Conservation (phyloP, 441 rosid species). For the Francoa sonchifolia region DNA sequence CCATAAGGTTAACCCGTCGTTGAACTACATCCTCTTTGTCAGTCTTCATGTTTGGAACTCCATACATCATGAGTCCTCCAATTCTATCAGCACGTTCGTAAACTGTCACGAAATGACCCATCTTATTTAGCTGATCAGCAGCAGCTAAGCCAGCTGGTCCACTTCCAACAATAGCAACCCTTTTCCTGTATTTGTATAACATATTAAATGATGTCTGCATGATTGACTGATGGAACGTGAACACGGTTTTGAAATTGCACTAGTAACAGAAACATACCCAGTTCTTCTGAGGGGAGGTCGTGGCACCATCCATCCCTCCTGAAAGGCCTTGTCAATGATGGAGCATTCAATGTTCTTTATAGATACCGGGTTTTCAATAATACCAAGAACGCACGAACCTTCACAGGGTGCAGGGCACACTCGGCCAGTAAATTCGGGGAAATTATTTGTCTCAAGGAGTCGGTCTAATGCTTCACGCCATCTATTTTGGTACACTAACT, state of each 20-base stretch:
- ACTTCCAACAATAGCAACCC: constrained; percentile 81
- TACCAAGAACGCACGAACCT: constrained; percentile 99
- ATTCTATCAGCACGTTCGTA: constrained; percentile 95
- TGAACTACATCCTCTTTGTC: constrained; percentile 90
- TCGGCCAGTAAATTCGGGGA: constrained; percentile 97
- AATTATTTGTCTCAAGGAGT: constrained; percentile 93
- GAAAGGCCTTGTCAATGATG: constrained; percentile 91
- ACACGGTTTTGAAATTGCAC: no score
- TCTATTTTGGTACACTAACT: constrained; percentile 94
- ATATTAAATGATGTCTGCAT: constrained; percentile 4
- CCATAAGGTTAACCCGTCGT: constrained; percentile 90
- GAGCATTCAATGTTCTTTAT: constrained; percentile 91
- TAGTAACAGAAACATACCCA: constrained; percentile 74
- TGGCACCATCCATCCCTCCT: constrained; percentile 99
- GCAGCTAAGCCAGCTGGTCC: constrained; percentile 99
- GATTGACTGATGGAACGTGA: no score
- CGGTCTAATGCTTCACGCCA: constrained; percentile 97
- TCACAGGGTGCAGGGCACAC: constrained; percentile 99
- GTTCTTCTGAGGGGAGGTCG: constrained; percentile 83
- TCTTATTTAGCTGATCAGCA: constrained; percentile 93
- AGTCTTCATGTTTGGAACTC: constrained; percentile 99
- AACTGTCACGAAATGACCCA: constrained; percentile 91
- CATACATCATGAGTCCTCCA: constrained; percentile 99
- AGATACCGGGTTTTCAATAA: constrained; percentile 97
- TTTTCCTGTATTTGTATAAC: constrained; percentile 46